Evolutionary conservation across 1,139 yeast species (phyloP).

Genomic region (Pichia sp.): DNA sequence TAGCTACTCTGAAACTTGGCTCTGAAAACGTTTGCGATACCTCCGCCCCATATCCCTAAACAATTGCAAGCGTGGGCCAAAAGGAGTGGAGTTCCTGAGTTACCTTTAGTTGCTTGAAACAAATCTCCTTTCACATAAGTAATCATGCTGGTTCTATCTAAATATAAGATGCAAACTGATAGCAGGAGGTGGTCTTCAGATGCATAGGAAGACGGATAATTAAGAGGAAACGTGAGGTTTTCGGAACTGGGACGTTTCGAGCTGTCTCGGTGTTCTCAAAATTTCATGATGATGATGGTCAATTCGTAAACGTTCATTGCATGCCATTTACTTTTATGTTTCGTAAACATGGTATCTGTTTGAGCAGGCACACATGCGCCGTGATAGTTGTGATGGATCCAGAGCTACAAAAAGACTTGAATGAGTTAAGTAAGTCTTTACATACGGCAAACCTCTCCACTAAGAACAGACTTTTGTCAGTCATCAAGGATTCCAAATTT

Average conservation of each 20-base stretch:
- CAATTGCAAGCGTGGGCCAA: constrained; percentile 78
- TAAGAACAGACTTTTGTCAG: constrained; percentile 63
- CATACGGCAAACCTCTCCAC: constrained; percentile 30
- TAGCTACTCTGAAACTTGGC: constrained; percentile 45
- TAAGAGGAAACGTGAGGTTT: too few species aligned
- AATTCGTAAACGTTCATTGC: too few species aligned
- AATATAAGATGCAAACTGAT: too few species aligned
- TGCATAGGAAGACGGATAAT: neutral
- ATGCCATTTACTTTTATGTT: neutral
- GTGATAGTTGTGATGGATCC: constrained; percentile 17
- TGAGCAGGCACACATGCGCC: neutral
- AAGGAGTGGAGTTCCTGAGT: constrained; percentile 27
- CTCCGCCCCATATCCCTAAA: constrained; percentile 80
- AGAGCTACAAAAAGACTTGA: constrained; percentile 13
- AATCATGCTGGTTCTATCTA: constrained; percentile 1
- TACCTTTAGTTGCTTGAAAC: constrained; percentile 32
- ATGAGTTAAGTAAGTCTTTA: constrained; percentile 8
- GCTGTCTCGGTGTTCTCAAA: neutral
- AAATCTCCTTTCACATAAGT: constrained; percentile 56
- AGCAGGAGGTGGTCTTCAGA: neutral
- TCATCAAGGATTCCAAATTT: constrained; percentile 50
- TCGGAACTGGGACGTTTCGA: neutral
- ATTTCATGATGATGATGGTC: neutral
- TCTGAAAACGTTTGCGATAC: constrained; percentile 55
- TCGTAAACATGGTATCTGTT: neutral